A percentile compares a stretch with the other conserved stretches of the same genome.
These are phyloP conservation scores for Herpotrichia juniperi DNA, from an alignment of 2,329 filamentous ascomycete species.

Conservation along the genomic window DNA sequence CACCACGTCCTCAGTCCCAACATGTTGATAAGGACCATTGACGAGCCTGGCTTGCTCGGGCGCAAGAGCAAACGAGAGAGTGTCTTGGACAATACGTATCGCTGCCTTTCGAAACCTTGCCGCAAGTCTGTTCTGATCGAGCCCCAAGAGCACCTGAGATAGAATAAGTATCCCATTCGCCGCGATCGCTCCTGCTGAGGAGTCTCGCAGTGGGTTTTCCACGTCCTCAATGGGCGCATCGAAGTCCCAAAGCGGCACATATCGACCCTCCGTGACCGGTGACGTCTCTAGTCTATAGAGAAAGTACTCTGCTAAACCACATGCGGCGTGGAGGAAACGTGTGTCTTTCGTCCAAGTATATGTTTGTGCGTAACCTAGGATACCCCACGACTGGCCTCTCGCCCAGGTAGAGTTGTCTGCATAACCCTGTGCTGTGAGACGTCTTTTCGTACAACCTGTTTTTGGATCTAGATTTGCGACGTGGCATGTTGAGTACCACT, in stretches of 20 bases:
- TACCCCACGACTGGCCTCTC: constrained; percentile 54
- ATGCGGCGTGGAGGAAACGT: constrained; percentile 49
- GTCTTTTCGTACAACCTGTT: constrained; percentile 42
- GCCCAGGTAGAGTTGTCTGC: constrained; percentile 49
- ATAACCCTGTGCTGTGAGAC: constrained; percentile 53
- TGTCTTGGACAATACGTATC: constrained; percentile 22
- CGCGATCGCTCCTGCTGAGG: too few relatives aligned
- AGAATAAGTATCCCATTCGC: too few relatives aligned
- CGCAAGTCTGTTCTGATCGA: constrained; percentile 40
- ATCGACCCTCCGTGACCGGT: constrained; percentile 13
- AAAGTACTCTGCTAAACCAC: constrained; percentile 53
- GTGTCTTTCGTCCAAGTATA: constrained; percentile 49
- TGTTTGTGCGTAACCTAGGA: constrained; percentile 51
- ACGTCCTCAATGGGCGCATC: too few relatives aligned
- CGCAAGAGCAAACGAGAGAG: constrained; percentile 30
- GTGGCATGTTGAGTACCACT: constrained; percentile 44
- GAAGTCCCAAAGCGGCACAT: too few relatives aligned
- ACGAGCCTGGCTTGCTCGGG: constrained; percentile 20
- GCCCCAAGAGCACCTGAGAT: constrained; percentile 23
- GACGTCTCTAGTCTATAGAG: constrained; percentile 43
- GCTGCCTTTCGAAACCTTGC: constrained; percentile 19
- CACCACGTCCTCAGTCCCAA: not conserved
- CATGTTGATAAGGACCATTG: constrained; percentile 17
- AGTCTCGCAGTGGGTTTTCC: too few relatives aligned
- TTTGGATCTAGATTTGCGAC: constrained; percentile 51